Evolutionary conservation across 345 rosid genomes (phyloP).

Genomic region (Noccaea caerulescens): DNA sequence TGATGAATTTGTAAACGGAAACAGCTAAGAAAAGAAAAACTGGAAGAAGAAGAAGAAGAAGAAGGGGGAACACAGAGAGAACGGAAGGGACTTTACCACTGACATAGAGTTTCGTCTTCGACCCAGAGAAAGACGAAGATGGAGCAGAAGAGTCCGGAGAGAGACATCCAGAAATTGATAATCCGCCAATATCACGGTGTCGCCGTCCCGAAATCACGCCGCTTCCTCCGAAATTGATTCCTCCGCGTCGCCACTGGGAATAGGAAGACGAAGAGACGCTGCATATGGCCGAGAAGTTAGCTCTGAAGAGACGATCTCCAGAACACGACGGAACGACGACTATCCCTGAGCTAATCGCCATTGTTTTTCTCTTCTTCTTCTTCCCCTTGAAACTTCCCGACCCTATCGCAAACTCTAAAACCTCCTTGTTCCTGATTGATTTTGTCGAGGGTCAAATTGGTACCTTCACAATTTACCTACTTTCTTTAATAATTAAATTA

Average conservation of each 20-base stretch:
- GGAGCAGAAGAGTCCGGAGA: slow-evolving; percentile 41
- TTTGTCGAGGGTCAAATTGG: slow-evolving; percentile 21
- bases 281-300: neutral
- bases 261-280: slow-evolving; percentile 26
- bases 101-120: slow-evolving; percentile 64
- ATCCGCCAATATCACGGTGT: slow-evolving; percentile 12
- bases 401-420: slow-evolving; percentile 29
- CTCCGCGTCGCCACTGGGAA: neutral
- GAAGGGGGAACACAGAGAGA: neutral
- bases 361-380: slow-evolving; percentile 17
- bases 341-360: slow-evolving; percentile 36
- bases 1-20: neutral
- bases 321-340: slow-evolving; percentile 25
- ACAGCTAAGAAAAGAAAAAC: neutral
- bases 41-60: too few species aligned
- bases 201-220: slow-evolving; percentile 1
- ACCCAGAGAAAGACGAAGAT: slow-evolving; percentile 32
- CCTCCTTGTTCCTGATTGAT: neutral
- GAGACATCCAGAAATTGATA: slow-evolving; percentile 21
- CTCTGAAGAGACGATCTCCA: slow-evolving; percentile 7
- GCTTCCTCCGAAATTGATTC: neutral
- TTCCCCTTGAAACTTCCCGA: neutral
- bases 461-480: neutral
- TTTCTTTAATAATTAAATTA: neutral
- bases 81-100: slow-evolving; percentile 53